These are phyloP conservation scores for Austroboletus novae-zelandiae DNA, from an alignment of 1,284 basidiomycete genomes.

Conservation along the genomic window DNA sequence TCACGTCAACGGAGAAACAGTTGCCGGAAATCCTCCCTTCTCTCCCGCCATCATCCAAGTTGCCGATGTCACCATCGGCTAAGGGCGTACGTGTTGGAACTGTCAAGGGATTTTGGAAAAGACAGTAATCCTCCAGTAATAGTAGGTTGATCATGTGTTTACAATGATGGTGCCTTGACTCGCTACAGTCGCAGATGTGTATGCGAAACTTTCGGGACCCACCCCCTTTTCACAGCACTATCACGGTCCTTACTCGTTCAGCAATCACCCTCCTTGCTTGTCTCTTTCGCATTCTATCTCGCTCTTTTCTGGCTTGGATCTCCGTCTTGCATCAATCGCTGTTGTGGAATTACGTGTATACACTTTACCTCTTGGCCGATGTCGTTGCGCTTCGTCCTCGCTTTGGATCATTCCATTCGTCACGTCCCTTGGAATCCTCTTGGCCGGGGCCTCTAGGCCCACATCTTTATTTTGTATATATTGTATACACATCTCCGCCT, in stretches of 20 bases:
- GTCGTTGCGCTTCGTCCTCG: conserved; percentile 9
- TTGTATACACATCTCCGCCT: conserved; percentile 1
- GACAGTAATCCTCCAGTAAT: conserved; percentile 12
- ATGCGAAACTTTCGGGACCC: no score
- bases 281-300: conserved; percentile 4
- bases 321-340: conserved; percentile 21
- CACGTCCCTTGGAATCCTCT: background rate
- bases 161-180: conserved; percentile 1
- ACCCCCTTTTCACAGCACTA: background rate
- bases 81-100: conserved; percentile 29
- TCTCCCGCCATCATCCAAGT: conserved; percentile 12
- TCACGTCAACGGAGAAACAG: conserved; percentile 4
- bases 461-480: conserved; percentile 28
- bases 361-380: conserved; percentile 16
- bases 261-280: conserved; percentile 10
- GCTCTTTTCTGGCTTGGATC: conserved; percentile 10
- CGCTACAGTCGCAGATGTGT: background rate
- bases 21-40: background rate
- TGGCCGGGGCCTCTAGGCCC: background rate
- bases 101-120: conserved; percentile 33
- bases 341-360: conserved; percentile 37
- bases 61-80: conserved; percentile 27
- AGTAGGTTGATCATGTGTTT: conserved; percentile 6
- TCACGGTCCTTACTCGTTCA: conserved; percentile 24
- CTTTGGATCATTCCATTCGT: background rate